Evolutionary conservation across 805 yeast genomes (phyloP).

Genomic region (Suhomyces sp.): DNA sequence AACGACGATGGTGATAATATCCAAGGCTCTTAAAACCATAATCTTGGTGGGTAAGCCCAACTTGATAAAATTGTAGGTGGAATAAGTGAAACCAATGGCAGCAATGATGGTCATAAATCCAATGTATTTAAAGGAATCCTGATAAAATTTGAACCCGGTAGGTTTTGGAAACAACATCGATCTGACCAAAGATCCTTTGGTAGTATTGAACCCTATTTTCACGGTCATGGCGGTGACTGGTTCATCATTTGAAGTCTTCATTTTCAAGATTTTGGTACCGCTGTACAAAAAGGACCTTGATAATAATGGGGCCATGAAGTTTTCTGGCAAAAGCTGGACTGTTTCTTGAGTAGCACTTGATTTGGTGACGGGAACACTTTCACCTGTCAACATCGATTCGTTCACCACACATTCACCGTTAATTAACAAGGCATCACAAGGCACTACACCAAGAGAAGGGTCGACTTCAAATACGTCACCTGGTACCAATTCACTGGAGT

Average conservation of each 20-base stretch:
- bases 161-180: slow-evolving; percentile 98
- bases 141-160: slow-evolving; percentile 85
- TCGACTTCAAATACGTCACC: slow-evolving; percentile 96
- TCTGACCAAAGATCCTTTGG: slow-evolving; percentile 89
- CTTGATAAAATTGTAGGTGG: slow-evolving; percentile 77
- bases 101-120: slow-evolving; percentile 93
- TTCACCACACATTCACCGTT: slow-evolving; percentile 96
- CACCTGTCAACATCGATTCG: slow-evolving; percentile 98
- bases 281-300: slow-evolving; percentile 76
- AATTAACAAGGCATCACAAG: slow-evolving; percentile 84
- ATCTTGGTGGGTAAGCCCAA: slow-evolving; percentile 66
- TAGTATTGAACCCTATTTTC: slow-evolving; percentile 90
- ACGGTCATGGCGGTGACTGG: slow-evolving; percentile 86
- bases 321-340: slow-evolving; percentile 53
- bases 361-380: slow-evolving; percentile 94
- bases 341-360: slow-evolving; percentile 61
- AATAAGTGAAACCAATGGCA: slow-evolving; percentile 73
- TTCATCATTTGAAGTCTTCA: slow-evolving; percentile 66
- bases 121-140: slow-evolving; percentile 92
- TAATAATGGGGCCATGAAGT: slow-evolving; percentile 61
- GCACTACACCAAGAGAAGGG: slow-evolving; percentile 68
- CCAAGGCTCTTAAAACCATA: slow-evolving; percentile 86
- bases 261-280: slow-evolving; percentile 87
- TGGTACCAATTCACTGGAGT: slow-evolving; percentile 81
- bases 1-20: slow-evolving; percentile 91